phyloP scores from a whole-genome alignment of 2,329 filamentous ascomycete genomes.

The Juglanconis juglandina region DNA sequence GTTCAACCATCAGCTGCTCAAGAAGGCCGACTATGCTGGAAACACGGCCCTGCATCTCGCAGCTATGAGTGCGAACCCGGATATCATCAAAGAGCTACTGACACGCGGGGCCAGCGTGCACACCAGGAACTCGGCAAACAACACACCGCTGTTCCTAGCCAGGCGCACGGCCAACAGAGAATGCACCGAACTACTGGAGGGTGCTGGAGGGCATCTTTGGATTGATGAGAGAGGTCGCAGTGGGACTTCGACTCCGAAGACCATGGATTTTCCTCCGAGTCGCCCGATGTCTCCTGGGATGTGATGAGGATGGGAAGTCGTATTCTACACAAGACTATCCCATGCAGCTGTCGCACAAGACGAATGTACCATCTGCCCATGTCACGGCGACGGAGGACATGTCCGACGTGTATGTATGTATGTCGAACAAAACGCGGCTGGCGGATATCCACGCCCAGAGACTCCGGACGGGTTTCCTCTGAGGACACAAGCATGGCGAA shows the following conservation, averaged over 20 bases:
- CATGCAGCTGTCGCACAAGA: not conserved
- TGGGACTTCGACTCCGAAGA: conserved; percentile 12
- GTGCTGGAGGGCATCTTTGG: conserved; percentile 60
- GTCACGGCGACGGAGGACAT: too few relatives aligned
- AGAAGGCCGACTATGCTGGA: conserved; percentile 75
- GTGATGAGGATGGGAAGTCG: not conserved
- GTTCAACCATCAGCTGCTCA: conserved; percentile 54
- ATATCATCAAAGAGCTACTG: conserved; percentile 58
- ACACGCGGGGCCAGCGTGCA: conserved; percentile 64
- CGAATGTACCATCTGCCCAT: not conserved
- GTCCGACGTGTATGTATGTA: not conserved
- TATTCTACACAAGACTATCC: not conserved
- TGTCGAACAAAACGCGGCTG: not conserved
- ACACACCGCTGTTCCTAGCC: conserved; percentile 64
- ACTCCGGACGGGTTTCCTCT: too few relatives aligned
- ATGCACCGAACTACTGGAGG: conserved; percentile 51
- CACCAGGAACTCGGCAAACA: conserved; percentile 60
- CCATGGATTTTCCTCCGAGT: conserved; percentile 8
- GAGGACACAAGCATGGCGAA: too few relatives aligned
- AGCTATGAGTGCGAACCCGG: conserved; percentile 49
- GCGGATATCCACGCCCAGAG: too few relatives aligned
- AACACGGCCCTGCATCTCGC: conserved; percentile 67
- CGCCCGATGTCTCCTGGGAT: conserved; percentile 16
- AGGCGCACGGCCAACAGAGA: conserved; percentile 53
- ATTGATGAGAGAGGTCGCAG: conserved; percentile 38